Evolutionary conservation across 1,284 basidiomycete genomes (phyloP).

Genomic region (Tylopilus sp.): DNA sequence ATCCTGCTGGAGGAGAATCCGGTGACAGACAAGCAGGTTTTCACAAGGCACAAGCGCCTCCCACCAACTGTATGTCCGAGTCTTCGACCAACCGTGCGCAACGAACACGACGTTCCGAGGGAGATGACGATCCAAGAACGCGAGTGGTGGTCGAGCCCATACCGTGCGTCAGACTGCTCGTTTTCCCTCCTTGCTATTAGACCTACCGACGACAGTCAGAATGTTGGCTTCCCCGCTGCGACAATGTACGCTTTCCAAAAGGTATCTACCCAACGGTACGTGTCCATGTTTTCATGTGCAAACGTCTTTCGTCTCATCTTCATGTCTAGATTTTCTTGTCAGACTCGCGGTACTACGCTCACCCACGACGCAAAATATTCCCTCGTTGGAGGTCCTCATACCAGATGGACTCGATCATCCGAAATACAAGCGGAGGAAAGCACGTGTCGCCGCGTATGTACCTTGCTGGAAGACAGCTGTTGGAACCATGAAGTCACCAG

Average conservation of each 20-base stretch:
- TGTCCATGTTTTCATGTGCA: slow-evolving; percentile 10
- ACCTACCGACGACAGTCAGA: slow-evolving; percentile 47
- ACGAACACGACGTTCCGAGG: slow-evolving; percentile 41
- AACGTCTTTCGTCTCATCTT: slow-evolving; percentile 4
- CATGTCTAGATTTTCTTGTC: slow-evolving; percentile 57
- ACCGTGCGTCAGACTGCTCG: slow-evolving; percentile 47
- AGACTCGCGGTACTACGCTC: slow-evolving; percentile 52
- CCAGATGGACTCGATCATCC: slow-evolving; percentile 70
- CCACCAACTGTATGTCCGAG: slow-evolving; percentile 44
- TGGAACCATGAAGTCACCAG: slow-evolving; percentile 36
- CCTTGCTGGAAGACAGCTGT: slow-evolving; percentile 55
- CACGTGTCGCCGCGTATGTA: slow-evolving; percentile 48
- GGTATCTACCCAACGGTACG: slow-evolving; percentile 56
- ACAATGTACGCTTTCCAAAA: slow-evolving; percentile 47
- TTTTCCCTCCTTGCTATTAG: not conserved
- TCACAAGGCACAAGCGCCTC: slow-evolving; percentile 53
- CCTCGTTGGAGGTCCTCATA: slow-evolving; percentile 35
- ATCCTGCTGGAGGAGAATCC: slow-evolving; percentile 57
- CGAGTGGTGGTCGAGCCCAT: slow-evolving; percentile 68
- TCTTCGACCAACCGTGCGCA: slow-evolving; percentile 16
- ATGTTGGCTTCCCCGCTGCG: slow-evolving; percentile 67
- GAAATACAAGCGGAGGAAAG: slow-evolving; percentile 46
- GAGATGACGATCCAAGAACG: slow-evolving; percentile 61
- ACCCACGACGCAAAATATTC: slow-evolving; percentile 27
- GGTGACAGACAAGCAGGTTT: slow-evolving; percentile 44